Conservation (phyloP, 768 basidiomycete genomes). For the Termitomyces bulborhizus region DNA sequence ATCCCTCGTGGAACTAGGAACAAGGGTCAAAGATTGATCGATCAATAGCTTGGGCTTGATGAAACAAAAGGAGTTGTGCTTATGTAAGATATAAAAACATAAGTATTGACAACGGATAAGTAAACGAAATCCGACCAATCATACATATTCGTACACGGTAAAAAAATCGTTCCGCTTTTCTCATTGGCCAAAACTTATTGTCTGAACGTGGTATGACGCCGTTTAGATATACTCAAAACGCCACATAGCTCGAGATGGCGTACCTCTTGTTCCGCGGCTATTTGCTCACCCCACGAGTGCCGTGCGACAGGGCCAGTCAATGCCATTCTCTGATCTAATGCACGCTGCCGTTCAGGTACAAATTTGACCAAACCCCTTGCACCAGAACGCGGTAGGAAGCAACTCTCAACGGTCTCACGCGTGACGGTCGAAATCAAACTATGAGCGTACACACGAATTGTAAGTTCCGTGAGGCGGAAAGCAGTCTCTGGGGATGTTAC, state of each 20-base stretch:
- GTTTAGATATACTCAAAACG: background rate
- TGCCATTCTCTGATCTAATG: background rate
- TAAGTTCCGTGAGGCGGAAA: slow-evolving; percentile 6
- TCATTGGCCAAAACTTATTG: background rate
- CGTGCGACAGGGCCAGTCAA: slow-evolving; percentile 4
- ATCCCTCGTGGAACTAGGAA: too few species aligned
- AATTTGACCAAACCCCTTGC: slow-evolving; percentile 8
- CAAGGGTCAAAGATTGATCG: too few species aligned
- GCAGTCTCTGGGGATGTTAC: slow-evolving; percentile 3
- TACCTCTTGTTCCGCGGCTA: slow-evolving; percentile 1
- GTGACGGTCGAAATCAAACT: slow-evolving; percentile 6
- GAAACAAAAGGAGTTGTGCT: too few species aligned
- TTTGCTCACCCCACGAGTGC: slow-evolving; percentile 10
- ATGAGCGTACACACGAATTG: slow-evolving; percentile 11
- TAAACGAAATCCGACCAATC: background rate
- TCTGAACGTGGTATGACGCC: background rate
- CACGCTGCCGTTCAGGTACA: slow-evolving; percentile 8
- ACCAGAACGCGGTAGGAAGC: slow-evolving; percentile 10
- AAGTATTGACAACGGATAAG: too few species aligned
- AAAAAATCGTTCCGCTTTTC: background rate
- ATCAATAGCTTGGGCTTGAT: too few species aligned
- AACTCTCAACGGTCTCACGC: slow-evolving; percentile 4
- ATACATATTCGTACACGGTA: background rate
- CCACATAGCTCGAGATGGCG: too few species aligned
- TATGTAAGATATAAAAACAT: too few species aligned